Base-by-base conservation (phyloP, 2,329 filamentous ascomycete species). In the Sclerotinia borealis region DNA sequence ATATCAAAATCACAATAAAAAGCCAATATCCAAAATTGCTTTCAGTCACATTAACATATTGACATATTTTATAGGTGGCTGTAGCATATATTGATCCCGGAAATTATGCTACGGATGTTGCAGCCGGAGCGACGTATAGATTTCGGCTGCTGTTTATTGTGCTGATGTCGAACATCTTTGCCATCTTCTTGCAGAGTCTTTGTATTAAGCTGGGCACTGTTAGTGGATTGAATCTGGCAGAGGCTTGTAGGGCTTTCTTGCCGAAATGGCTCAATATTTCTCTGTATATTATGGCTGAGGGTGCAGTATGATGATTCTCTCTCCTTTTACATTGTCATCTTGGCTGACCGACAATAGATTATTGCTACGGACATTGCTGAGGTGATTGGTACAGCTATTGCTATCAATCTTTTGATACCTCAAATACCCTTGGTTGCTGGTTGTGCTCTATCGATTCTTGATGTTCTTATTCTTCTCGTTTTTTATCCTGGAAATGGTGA, bases 361-460 rank as follows among this genome's bases (percentile, higher is more conserved):
- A 83, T 85, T 64, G 82, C 82, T 17, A 85, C 82, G 4, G 82
- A 85, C 69, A 84, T 85, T 69, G 82, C 82, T 19, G 82, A 85
- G 71, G 78, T 79, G 34, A 89, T 90, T 67, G 87, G 87, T 58
- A 88, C 85, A 22, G 87, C 87, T 15, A 89, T 90, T 66, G 87
- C 85, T 1, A 76, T 90, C 55, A 89, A 90, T 68, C 77, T 90
- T 17, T 78, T 90, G 37, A 80, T 86, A 27, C 84, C 84, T 0
- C 77, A 83, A 63, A 77, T 90, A 6, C 87, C 87, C 0, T 77
- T 90, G 10, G 85, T 90, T 0, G 87, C 84, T 1, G 87, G 87
- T 19, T 89, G 87, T 67, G 87, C 86, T 22, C 78, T 90, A 41
- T 88, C 86, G 0, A 88, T 90, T 58, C 69, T 85, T 9, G 87